Evolutionary conservation across 495 filamentous ascomycete genomes (phyloP).

Genomic region (Choiromyces venosus): DNA sequence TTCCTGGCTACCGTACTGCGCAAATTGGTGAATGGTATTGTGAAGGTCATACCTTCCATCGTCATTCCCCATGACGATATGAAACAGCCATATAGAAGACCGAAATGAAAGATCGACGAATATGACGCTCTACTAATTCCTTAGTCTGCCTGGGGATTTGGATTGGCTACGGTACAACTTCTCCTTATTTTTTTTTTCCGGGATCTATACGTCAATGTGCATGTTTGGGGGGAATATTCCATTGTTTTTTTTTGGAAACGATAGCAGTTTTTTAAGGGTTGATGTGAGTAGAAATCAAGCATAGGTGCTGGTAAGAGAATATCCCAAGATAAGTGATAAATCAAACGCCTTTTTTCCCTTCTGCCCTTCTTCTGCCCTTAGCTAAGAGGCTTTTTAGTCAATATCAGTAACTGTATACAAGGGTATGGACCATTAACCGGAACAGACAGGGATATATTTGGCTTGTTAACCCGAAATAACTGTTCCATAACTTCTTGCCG

Average conservation of each 20-base stretch:
- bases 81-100: background rate
- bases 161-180: background rate
- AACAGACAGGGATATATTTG: no score
- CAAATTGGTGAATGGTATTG: background rate
- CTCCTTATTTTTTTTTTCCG: background rate
- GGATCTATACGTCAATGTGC: background rate
- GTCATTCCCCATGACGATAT: background rate
- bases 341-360: background rate
- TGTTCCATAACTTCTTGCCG: no score
- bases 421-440: no score
- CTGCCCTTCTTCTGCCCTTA: background rate
- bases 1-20: background rate
- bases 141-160: background rate
- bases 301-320: background rate
- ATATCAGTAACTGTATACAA: no score
- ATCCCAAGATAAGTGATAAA: background rate
- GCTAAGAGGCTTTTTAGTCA: background rate
- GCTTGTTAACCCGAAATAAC: no score
- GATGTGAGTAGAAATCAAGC: background rate
- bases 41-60: background rate
- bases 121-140: background rate
- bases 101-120: background rate
- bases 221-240: background rate
- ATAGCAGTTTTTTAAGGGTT: background rate
- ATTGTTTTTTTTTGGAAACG: background rate